Evolutionary conservation across 1,284 basidiomycete species (phyloP).

Genomic region (Leccinum pseudoinsigne): DNA sequence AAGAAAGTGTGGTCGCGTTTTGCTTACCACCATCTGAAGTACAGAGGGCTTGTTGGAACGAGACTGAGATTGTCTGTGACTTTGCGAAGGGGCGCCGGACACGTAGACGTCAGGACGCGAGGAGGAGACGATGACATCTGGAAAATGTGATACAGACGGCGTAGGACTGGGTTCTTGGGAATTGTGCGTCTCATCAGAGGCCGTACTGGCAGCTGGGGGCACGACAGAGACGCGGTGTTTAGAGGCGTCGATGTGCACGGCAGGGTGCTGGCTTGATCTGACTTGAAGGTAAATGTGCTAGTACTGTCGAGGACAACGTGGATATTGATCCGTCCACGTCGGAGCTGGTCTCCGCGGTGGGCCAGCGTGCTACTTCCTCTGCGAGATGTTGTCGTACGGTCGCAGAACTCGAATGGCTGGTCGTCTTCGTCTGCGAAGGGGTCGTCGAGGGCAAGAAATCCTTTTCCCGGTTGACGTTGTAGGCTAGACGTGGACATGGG

Average conservation of each 20-base stretch:
- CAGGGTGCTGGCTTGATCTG: conserved; percentile 25
- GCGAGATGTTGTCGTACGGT: conserved; percentile 60
- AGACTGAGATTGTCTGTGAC: conserved; percentile 46
- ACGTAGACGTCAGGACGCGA: conserved; percentile 12
- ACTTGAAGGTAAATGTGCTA: neutral
- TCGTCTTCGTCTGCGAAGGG: conserved; percentile 62
- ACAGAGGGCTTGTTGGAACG: conserved; percentile 63
- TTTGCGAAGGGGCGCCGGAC: conserved; percentile 10
- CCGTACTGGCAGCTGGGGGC: conserved; percentile 1
- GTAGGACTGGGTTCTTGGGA: conserved; percentile 6
- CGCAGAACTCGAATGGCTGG: conserved; percentile 51
- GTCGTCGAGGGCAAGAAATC: conserved; percentile 59
- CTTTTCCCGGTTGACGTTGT: conserved; percentile 30
- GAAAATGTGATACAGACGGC: conserved; percentile 9
- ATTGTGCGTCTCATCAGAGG: neutral
- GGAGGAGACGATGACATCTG: conserved; percentile 8
- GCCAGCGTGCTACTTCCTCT: conserved; percentile 38
- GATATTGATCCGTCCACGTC: conserved; percentile 49
- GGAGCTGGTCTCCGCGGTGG: conserved; percentile 28
- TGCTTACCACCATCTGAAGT: conserved; percentile 75
- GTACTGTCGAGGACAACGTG: conserved; percentile 47
- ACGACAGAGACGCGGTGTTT: conserved; percentile 23
- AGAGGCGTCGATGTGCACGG: conserved; percentile 48
- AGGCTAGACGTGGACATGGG: conserved; percentile 19
- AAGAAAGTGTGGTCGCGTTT: conserved; percentile 77